Base-by-base conservation (phyloP, 1,284 basidiomycete species). In the Apiotrichum porosum region DNA sequence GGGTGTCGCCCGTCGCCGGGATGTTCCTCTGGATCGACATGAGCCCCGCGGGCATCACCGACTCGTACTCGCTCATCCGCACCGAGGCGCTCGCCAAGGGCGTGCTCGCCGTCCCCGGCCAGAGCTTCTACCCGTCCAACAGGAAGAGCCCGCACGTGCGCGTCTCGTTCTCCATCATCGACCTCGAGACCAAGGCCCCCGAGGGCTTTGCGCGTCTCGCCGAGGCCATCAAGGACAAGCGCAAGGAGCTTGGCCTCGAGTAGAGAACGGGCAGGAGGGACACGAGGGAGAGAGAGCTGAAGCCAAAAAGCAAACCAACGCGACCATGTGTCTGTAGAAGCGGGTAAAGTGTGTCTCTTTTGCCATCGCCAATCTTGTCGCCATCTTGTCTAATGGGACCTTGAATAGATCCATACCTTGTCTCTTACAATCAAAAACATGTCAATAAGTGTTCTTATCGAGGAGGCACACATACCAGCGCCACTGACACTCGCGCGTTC, bases 41-140 rank as follows among this genome's bases (percentile, higher is more conserved):
- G 43, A 68, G 52, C 14, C 68, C 60, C 12, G 47, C 61, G 3
- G 69, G 68, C 9, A 63, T 73, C 36, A 49, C 53, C 15, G 90
- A 97, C 69, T 88, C 86, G 3, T 82, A 81, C 59, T 73, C 77
- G n/a, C 64, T 95, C 40, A 88, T 97, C 61, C 77, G 80, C 44
- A 84, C 81, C 14, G 84, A 84, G 58, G 91, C 91, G 2, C 78
- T 87, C 42, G 81, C 83, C 47, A 82, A 82, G 42, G 89, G 89
- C 19, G 87, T 97, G 3, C 79, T 97, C 18, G 90, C 88, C 10
- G 80, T 97, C 6, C 93, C 93, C 0, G 90, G 90, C 1, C 72
- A 71, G 49, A 63, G 73, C 52, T 93, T 91, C 75, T 77, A 85
- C 56, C 86, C 90, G 3, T 81, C 79, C 44, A 82, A 81, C 12